Base-by-base conservation (phyloP, 495 filamentous ascomycete genomes). In the Daldinia vernicosa region DNA sequence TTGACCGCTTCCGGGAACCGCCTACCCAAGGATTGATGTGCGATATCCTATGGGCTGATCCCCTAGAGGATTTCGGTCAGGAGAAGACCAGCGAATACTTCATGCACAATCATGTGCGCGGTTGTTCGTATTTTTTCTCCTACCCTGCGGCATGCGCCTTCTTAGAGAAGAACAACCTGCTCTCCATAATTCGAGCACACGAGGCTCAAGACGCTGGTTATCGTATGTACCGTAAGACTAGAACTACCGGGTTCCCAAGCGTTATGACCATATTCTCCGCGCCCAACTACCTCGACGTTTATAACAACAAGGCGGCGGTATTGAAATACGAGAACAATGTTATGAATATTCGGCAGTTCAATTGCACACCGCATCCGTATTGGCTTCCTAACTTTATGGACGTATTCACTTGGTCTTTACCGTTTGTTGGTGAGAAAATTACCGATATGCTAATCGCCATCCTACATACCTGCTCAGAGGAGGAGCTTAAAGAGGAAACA, bases 341-440 rank as follows among this genome's bases (percentile, higher is more conserved):
- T 63, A 99, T 99, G 95, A 99, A 99, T 84, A 99, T 99, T 76
- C 88, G 95, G 30, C 95, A 99, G 78, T 99, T 99, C 83, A 99
- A 99, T 81, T 99, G 95, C 88, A 98, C 95, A 33, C 95, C 95
- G 6, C 95, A 99, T 80, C 95, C 95, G 15, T 99, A 98, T 82
- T 99, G 95, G 95, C 88, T 99, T 37, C 95, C 95, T 51, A 99
- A 99, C 82, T 99, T 99, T 80, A 99, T 99, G 95, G 95, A 99
- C 77, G 95, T 99, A 56, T 98, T 99, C 80, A 99, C 95, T 43
- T 99, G 95, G 95, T 98, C 95, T 32, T 84, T 99, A 54, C 95
- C 95, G 1, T 99, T 99, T 82, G 95, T 99, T 47, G 96, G 95
- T 69, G 95, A 99, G 81, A 99, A 99, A 85, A 97, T 99, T 74